A percentile compares a stretch with the other conserved stretches of the same genome.
Evolutionary conservation across 148 eudicot species (phyloP).

Genomic region (Rhododendron ferrugineum): DNA sequence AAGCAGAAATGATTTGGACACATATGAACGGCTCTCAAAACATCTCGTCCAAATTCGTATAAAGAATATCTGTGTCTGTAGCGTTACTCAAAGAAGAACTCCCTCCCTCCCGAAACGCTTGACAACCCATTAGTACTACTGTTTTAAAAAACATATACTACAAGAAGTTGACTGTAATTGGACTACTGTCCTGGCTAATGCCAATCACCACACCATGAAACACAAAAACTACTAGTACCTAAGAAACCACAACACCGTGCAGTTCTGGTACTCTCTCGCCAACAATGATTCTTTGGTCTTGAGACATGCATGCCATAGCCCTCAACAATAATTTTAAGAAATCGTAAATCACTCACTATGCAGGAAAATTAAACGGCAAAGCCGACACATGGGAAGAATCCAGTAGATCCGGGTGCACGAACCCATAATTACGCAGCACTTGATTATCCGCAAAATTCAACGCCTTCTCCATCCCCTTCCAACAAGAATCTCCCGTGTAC

Average conservation of each 20-base stretch:
- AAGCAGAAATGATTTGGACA: not conserved
- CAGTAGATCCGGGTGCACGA: slow-evolving; percentile 9
- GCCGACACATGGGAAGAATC: slow-evolving; percentile 17
- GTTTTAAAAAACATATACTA: not conserved
- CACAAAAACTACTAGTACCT: not conserved
- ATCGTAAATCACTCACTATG: not conserved
- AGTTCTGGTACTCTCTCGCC: not conserved
- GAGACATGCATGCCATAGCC: not conserved
- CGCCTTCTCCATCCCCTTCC: slow-evolving; percentile 20
- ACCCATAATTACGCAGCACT: slow-evolving; percentile 17
- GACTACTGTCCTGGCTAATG: too few species aligned
- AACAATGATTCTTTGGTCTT: too few species aligned
- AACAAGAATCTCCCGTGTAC: slow-evolving; percentile 14
- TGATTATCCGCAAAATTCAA: slow-evolving; percentile 27
- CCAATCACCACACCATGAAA: too few species aligned
- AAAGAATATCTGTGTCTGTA: not conserved
- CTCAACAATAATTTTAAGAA: not conserved
- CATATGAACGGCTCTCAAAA: not conserved
- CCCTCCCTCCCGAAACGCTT: not conserved
- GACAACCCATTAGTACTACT: not conserved
- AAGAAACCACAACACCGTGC: not conserved
- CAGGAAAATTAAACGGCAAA: not conserved
- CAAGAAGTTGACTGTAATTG: too few species aligned
- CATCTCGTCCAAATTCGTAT: not conserved
- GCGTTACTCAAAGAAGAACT: not conserved